A percentile compares a stretch with the other conserved stretches of the same genome.
These are phyloP conservation scores for Kwoniella sp. DNA, from an alignment of 768 basidiomycete species.

Conservation along the genomic window DNA sequence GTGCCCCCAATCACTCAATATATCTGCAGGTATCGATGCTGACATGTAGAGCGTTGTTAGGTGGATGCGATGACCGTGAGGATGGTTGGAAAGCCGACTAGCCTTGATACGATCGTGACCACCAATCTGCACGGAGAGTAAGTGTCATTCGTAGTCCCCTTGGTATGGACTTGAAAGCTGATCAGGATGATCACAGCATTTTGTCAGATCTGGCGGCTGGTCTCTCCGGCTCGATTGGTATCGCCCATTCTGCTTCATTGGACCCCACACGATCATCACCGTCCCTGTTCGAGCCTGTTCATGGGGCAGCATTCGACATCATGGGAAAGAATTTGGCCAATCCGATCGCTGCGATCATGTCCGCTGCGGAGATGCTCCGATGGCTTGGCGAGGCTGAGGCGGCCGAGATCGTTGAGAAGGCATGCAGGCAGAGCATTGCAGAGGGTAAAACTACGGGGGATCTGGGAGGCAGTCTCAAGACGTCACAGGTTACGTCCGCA, in stretches of 20 bases:
- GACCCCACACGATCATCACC: conserved; percentile 59
- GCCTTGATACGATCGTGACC: conserved; percentile 64
- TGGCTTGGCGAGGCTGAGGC: conserved; percentile 41
- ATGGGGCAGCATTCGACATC: conserved; percentile 65
- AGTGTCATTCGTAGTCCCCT: conserved; percentile 2
- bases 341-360: conserved; percentile 64
- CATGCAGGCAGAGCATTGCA: conserved; percentile 22
- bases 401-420: conserved; percentile 21
- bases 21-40: not conserved
- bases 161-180: no score
- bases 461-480: conserved; percentile 30
- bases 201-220: conserved; percentile 63
- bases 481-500: conserved; percentile 19
- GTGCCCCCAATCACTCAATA: not conserved
- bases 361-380: conserved; percentile 62
- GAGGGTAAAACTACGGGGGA: conserved; percentile 31
- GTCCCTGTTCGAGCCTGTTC: conserved; percentile 63
- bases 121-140: conserved; percentile 62
- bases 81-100: conserved; percentile 61
- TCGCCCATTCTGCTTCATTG: conserved; percentile 62
- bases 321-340: conserved; percentile 63
- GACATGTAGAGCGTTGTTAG: conserved; percentile 6
- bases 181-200: conserved; percentile 56
- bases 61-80: conserved; percentile 62
- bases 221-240: conserved; percentile 63